Evolutionary conservation across 2,329 filamentous ascomycete genomes (phyloP).

Genomic region (Teratosphaeria gauchensis): DNA sequence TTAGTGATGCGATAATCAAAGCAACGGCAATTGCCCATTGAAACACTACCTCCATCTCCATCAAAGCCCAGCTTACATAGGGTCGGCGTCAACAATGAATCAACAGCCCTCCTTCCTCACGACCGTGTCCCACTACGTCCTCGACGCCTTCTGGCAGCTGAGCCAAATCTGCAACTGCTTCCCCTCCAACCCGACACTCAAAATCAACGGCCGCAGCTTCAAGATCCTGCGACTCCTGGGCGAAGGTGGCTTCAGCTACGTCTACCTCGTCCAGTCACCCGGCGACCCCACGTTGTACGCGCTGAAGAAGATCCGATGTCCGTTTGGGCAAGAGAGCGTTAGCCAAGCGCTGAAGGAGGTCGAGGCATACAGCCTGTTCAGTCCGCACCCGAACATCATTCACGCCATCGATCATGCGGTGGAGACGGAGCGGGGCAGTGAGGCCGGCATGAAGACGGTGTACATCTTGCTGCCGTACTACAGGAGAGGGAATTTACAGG

Average conservation of each 20-base stretch:
- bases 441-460: conserved; percentile 74
- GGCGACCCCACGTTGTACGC: conserved; percentile 75
- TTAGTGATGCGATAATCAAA: no score
- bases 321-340: conserved; percentile 93
- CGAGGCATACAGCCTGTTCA: conserved; percentile 88
- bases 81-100: background rate
- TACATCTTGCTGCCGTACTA: conserved; percentile 97
- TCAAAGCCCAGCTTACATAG: background rate
- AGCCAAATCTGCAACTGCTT: conserved; percentile 96
- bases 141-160: conserved; percentile 83
- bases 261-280: conserved; percentile 95
- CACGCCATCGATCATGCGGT: conserved; percentile 75
- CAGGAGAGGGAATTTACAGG: conserved; percentile 86
- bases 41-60: no score
- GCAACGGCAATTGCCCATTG: no score
- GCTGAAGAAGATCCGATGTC: conserved; percentile 97
- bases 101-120: conserved; percentile 20
- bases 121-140: conserved; percentile 49
- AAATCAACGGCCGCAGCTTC: conserved; percentile 90
- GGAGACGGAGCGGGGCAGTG: conserved; percentile 53
- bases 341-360: conserved; percentile 93
- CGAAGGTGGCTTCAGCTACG: conserved; percentile 98
- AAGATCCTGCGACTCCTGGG: conserved; percentile 90
- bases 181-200: conserved; percentile 82
- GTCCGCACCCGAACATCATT: conserved; percentile 75